These are phyloP conservation scores for Kalmanozyma brasiliensis DNA, from an alignment of 1,284 basidiomycete genomes.

Conservation along the genomic window DNA sequence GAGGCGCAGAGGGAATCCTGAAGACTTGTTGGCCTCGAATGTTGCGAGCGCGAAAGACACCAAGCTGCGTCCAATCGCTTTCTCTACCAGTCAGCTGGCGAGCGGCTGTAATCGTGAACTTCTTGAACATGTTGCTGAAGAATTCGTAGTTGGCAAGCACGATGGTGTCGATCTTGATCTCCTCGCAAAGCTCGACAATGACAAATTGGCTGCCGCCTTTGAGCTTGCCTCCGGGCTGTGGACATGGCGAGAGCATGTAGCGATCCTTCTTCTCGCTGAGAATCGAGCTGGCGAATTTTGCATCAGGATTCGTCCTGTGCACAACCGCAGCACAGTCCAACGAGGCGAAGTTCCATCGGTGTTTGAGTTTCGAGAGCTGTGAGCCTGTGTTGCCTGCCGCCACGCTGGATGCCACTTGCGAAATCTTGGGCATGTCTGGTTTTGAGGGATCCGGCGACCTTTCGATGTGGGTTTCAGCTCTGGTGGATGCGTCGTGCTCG, in stretches of 20 bases:
- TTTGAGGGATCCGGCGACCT: neutral
- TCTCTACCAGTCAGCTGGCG: conserved; percentile 80
- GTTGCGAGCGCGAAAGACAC: conserved; percentile 87
- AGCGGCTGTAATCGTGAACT: conserved; percentile 85
- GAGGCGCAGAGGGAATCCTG: conserved; percentile 35
- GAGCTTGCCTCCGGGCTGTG: conserved; percentile 49
- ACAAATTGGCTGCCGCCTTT: conserved; percentile 76
- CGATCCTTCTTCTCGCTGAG: conserved; percentile 89
- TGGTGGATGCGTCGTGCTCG: neutral
- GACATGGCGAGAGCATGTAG: conserved; percentile 97
- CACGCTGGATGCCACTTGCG: conserved; percentile 19
- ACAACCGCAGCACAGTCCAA: conserved; percentile 92
- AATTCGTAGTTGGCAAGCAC: conserved; percentile 98
- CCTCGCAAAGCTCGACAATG: conserved; percentile 95
- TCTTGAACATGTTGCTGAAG: conserved; percentile 95
- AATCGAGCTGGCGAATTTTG: conserved; percentile 85
- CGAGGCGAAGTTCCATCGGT: conserved; percentile 88
- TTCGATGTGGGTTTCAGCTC: neutral
- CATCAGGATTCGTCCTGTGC: conserved; percentile 81
- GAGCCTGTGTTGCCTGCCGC: conserved; percentile 41
- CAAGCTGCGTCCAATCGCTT: conserved; percentile 71
- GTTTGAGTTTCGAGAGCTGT: conserved; percentile 55
- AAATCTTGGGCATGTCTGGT: neutral
- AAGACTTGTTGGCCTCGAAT: conserved; percentile 84
- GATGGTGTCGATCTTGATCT: conserved; percentile 93